Evolutionary conservation across 2,329 filamentous ascomycete genomes (phyloP).

Genomic region (Tolypocladium endophyticum): DNA sequence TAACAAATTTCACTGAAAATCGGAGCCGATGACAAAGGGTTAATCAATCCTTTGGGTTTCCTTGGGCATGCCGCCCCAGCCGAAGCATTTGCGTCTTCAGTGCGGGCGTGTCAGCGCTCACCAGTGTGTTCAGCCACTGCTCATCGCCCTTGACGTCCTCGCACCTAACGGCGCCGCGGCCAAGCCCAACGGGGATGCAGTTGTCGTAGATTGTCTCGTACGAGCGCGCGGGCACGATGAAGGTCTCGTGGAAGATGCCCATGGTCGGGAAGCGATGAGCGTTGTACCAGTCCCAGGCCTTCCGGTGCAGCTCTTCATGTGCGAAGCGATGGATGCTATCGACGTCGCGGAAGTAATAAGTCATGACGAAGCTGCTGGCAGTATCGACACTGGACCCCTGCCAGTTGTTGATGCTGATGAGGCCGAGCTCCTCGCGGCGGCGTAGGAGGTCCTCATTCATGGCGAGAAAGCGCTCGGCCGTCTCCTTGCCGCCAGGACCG

Average conservation of each 20-base stretch:
- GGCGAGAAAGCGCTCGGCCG: conserved; percentile 24
- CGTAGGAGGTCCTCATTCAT: conserved; percentile 25
- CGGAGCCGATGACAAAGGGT: not conserved
- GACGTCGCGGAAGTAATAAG: conserved; percentile 40
- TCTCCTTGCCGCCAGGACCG: conserved; percentile 29
- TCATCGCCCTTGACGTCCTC: conserved; percentile 11
- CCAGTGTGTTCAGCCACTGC: conserved; percentile 23
- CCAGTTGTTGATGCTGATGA: conserved; percentile 33
- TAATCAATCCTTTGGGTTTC: conserved; percentile 4
- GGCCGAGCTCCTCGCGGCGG: conserved; percentile 32
- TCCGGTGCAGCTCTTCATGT: conserved; percentile 34
- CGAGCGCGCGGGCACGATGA: conserved; percentile 27
- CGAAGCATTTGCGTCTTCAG: conserved; percentile 24
- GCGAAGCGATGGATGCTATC: conserved; percentile 42
- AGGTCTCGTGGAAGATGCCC: conserved; percentile 45
- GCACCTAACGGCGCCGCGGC: conserved; percentile 14
- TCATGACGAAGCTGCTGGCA: conserved; percentile 29
- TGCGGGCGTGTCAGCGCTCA: conserved; percentile 17
- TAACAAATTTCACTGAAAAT: not conserved
- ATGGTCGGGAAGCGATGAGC: conserved; percentile 26
- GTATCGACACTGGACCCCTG: conserved; percentile 23
- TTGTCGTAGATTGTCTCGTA: conserved; percentile 44
- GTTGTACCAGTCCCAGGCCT: conserved; percentile 40
- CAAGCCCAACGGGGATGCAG: conserved; percentile 26
- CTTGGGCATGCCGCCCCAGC: conserved; percentile 15